Base-by-base conservation (phyloP, 2,329 filamentous ascomycete species). In the Boeremia lycopersici region DNA sequence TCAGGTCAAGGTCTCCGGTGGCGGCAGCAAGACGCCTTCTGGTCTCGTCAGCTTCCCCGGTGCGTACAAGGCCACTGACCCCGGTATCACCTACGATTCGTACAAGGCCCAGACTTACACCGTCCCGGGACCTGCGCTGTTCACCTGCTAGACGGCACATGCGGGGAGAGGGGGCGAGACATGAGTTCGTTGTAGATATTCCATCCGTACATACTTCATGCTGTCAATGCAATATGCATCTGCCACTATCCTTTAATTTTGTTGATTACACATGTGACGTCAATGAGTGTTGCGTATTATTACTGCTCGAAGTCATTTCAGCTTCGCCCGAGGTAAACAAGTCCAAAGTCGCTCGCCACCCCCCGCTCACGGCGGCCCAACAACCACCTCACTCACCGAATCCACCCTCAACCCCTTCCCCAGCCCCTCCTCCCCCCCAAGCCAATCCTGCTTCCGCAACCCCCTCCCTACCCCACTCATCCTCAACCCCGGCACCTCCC, bases 1-100 rank as follows among this genome's bases (percentile, higher is more conserved):
- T 68, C 83, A 85, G 69, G 76, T 85, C 23, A 74, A 83, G 64
- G 79, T 85, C 19, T 79, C 78, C 1, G 81, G 82, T 13, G 74
- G 77, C 19, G 81, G 81, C 6, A 78, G 65, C 44, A 78, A 76
- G 7, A 74, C 69, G 1, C 78, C 79, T 1, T 65, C 70, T 3
- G 59, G 57, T n/a, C 61, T 73, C 12, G 83, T 85, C 13, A 62
- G 76, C 1, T 82, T 85, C 70, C 83, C 83, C 0, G 83, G 83
- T 6, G 82, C 80, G 1, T 85, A 85, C 63, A 77, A 77, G 62
- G 69, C 65, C 1, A 74, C 69, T 15, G 82, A 84, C 53, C 70
- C 82, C 0, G 83, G 82, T 0, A 77, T 85, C 48, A 80, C 78
- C 11, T 84, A 81, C 57, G 77, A 84, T 64, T 69, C 80, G 15